Evolutionary conservation across 2,329 filamentous ascomycete genomes (phyloP).

Genomic region (Ophiocordyceps camponoti-leonardi): DNA sequence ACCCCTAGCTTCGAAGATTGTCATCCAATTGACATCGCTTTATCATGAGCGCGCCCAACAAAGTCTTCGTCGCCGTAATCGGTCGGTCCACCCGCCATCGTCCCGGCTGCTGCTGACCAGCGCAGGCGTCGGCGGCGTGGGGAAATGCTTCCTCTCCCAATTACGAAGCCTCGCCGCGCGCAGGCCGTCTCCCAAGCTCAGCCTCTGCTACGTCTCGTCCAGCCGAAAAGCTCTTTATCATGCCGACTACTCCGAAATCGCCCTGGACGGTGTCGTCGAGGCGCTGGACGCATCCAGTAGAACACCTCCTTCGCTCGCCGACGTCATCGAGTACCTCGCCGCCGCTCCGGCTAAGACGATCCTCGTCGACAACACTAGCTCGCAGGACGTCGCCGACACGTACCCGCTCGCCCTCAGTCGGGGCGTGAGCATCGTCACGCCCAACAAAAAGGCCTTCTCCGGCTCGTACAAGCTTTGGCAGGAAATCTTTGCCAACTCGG

Average conservation of each 20-base stretch:
- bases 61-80: constrained; percentile 35
- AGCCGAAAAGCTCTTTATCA: constrained; percentile 70
- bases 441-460: constrained; percentile 97
- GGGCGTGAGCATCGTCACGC: constrained; percentile 83
- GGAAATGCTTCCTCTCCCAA: constrained; percentile 77
- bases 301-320: constrained; percentile 46
- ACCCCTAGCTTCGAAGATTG: not conserved
- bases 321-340: constrained; percentile 63
- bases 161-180: constrained; percentile 50
- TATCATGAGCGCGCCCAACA: constrained; percentile 25
- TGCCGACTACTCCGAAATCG: constrained; percentile 51
- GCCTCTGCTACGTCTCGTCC: constrained; percentile 70
- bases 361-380: constrained; percentile 91
- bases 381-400: constrained; percentile 62
- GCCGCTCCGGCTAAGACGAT: constrained; percentile 63
- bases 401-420: constrained; percentile 70
- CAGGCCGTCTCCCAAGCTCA: constrained; percentile 51
- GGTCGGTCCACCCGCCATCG: constrained; percentile 14
- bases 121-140: constrained; percentile 89
- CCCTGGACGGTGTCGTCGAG: constrained; percentile 41
- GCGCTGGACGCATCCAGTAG: constrained; percentile 47
- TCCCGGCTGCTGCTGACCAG: constrained; percentile 4
- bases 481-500: constrained; percentile 63
- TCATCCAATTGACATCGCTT: not conserved
- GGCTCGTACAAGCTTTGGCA: constrained; percentile 68